Conservation (phyloP, 306 rosid species). For the Fagus crenata region DNA sequence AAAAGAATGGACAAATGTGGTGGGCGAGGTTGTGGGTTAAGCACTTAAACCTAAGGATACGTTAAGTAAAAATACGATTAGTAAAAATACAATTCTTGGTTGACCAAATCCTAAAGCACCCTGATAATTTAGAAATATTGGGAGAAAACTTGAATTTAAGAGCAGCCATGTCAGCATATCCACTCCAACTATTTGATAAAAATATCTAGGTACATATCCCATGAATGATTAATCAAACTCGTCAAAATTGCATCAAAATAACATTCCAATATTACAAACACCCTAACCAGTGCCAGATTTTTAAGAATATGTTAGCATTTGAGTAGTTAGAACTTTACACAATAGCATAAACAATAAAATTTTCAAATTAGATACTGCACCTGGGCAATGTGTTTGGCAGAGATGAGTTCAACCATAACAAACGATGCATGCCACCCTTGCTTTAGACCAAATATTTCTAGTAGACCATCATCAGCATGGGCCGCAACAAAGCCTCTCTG, state of each 20-base stretch:
- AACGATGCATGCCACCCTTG: conserved; percentile 99
- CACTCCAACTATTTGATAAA: neutral
- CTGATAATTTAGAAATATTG: neutral
- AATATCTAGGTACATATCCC: neutral
- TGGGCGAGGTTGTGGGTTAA: too few relatives aligned
- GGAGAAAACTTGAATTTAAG: neutral
- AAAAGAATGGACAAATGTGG: too few relatives aligned
- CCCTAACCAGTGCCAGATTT: neutral
- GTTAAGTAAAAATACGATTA: too few relatives aligned
- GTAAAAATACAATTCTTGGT: neutral
- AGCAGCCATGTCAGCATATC: neutral
- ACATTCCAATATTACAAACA: neutral
- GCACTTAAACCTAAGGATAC: too few relatives aligned
- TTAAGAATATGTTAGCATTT: neutral
- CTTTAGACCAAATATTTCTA: conserved; percentile 94
- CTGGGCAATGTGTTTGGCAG: conserved; percentile 97
- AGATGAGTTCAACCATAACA: conserved; percentile 91
- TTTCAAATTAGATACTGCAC: conserved; percentile 35
- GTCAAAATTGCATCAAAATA: neutral
- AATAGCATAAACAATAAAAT: conserved; percentile 19
- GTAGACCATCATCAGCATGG: conserved; percentile 86
- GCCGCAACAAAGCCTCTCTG: conserved; percentile 97
- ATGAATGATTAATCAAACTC: neutral
- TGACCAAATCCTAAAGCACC: neutral
- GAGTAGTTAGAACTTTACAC: conserved; percentile 14